phyloP scores from a whole-genome alignment of 2,329 filamentous ascomycete species.

The Emergomyces orientalis region DNA sequence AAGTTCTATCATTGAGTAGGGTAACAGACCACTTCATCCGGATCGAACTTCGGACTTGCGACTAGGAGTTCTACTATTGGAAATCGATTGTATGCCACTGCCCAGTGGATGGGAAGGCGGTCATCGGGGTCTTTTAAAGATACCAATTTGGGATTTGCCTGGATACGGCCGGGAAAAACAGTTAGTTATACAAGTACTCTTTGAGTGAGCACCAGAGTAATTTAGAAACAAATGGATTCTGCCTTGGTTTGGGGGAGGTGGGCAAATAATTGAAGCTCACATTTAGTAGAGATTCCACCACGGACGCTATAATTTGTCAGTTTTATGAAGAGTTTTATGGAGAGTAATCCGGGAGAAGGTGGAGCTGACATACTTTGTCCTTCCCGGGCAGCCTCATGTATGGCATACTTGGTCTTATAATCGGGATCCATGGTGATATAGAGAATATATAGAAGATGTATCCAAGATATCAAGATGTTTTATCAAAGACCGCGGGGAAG shows the following conservation, averaged over 20 bases:
- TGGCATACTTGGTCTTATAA: constrained; percentile 58
- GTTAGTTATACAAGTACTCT: neutral
- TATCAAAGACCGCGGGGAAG: neutral
- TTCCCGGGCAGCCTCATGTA: constrained; percentile 80
- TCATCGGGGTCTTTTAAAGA: constrained; percentile 71
- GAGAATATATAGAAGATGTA: constrained; percentile 2
- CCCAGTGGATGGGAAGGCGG: constrained; percentile 89
- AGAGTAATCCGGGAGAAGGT: neutral
- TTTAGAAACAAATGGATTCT: constrained; percentile 5
- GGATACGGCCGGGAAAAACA: constrained; percentile 4
- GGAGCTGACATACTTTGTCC: constrained; percentile 56
- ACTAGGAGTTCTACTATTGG: constrained; percentile 66
- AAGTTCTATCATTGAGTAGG: neutral
- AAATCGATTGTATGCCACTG: constrained; percentile 69
- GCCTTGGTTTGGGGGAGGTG: constrained; percentile 6
- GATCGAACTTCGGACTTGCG: constrained; percentile 64
- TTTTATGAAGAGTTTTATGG: constrained; percentile 14
- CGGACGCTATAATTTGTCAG: constrained; percentile 44
- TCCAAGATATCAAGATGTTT: neutral
- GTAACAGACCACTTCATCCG: constrained; percentile 59
- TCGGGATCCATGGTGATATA: constrained; percentile 31
- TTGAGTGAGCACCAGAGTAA: neutral
- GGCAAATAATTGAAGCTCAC: constrained; percentile 39
- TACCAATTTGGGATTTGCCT: constrained; percentile 74
- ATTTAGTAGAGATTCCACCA: constrained; percentile 66